Evolutionary conservation across 2,329 filamentous ascomycete species (phyloP).

Genomic region (Fusarium pseudocircinatum): DNA sequence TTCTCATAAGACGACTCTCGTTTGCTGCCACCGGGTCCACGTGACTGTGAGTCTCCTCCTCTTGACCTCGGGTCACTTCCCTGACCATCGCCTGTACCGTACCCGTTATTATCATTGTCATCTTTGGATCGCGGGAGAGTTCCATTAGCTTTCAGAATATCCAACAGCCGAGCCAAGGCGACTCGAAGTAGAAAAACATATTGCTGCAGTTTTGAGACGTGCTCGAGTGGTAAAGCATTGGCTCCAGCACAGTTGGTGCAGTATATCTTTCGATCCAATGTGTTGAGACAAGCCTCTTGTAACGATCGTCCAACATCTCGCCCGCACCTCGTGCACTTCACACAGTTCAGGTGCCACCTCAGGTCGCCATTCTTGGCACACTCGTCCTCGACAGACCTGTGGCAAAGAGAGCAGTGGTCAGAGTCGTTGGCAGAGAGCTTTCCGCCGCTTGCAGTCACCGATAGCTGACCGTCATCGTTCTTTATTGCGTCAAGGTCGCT

Average conservation of each 20-base stretch:
- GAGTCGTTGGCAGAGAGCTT: constrained; percentile 78
- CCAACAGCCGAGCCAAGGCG: constrained; percentile 86
- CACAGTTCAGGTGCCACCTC: constrained; percentile 86
- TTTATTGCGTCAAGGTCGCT: constrained; percentile 83
- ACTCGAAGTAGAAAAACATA: constrained; percentile 94
- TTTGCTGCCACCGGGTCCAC: constrained; percentile 40
- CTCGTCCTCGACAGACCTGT: constrained; percentile 92
- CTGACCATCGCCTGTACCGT: constrained; percentile 47
- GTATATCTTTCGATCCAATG: constrained; percentile 73
- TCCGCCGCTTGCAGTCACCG: constrained; percentile 72
- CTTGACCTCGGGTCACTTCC: constrained; percentile 65
- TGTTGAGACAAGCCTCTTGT: constrained; percentile 76
- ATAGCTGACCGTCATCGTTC: constrained; percentile 73
- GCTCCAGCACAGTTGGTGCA: constrained; percentile 74
- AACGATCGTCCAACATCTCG: constrained; percentile 74
- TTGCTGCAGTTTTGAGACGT: constrained; percentile 87
- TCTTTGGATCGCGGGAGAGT: constrained; percentile 82
- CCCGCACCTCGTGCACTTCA: constrained; percentile 75
- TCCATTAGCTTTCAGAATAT: constrained; percentile 85
- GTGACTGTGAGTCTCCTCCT: constrained; percentile 27
- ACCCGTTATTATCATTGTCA: constrained; percentile 60
- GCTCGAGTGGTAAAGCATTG: constrained; percentile 68
- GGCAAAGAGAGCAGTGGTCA: constrained; percentile 85
- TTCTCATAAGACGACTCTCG: constrained; percentile 88
- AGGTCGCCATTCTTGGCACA: constrained; percentile 79